phyloP scores from a whole-genome alignment of 805 yeast genomes.

The Candida hispaniensis region DNA sequence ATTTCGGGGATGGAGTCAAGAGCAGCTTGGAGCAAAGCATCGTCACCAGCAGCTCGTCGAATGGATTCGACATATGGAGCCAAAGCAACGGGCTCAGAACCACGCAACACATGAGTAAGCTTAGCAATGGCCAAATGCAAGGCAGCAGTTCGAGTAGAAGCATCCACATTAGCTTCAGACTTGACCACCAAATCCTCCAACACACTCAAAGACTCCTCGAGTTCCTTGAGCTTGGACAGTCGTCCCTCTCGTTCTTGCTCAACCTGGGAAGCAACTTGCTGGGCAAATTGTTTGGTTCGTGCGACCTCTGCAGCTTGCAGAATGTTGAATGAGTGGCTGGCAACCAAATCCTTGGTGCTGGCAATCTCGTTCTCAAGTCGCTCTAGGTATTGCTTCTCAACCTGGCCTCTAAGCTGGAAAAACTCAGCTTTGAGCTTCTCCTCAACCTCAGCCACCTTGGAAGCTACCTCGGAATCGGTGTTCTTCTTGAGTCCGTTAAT shows the following conservation, averaged over 20 bases:
- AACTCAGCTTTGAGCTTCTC: slow-evolving; percentile 44
- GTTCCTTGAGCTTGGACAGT: slow-evolving; percentile 53
- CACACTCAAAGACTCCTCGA: slow-evolving; percentile 46
- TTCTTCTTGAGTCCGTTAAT: slow-evolving; percentile 17
- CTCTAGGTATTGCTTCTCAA: slow-evolving; percentile 13
- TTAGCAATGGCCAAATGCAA: slow-evolving; percentile 37
- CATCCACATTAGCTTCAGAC: slow-evolving; percentile 32
- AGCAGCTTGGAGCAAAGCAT: slow-evolving; percentile 42
- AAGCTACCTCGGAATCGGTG: slow-evolving; percentile 13
- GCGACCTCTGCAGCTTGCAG: slow-evolving; percentile 55
- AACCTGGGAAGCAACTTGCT: slow-evolving; percentile 45
- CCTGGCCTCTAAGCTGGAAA: slow-evolving; percentile 13
- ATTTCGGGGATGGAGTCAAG: slow-evolving; percentile 38
- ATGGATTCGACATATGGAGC: slow-evolving; percentile 28
- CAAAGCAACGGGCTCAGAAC: slow-evolving; percentile 32
- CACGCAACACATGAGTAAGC: slow-evolving; percentile 34
- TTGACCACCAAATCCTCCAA: slow-evolving; percentile 35
- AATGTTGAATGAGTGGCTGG: slow-evolving; percentile 64
- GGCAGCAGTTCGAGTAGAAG: slow-evolving; percentile 33
- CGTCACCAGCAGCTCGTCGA: slow-evolving; percentile 34
- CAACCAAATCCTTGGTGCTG: slow-evolving; percentile 52
- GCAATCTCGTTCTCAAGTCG: slow-evolving; percentile 41
- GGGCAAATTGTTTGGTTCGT: slow-evolving; percentile 56
- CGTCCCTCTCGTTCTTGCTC: slow-evolving; percentile 72
- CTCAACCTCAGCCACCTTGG: slow-evolving; percentile 48